These are phyloP conservation scores for Fraxinus quadrangulata DNA, from an alignment of 257 asterid species.

Conservation along the genomic window DNA sequence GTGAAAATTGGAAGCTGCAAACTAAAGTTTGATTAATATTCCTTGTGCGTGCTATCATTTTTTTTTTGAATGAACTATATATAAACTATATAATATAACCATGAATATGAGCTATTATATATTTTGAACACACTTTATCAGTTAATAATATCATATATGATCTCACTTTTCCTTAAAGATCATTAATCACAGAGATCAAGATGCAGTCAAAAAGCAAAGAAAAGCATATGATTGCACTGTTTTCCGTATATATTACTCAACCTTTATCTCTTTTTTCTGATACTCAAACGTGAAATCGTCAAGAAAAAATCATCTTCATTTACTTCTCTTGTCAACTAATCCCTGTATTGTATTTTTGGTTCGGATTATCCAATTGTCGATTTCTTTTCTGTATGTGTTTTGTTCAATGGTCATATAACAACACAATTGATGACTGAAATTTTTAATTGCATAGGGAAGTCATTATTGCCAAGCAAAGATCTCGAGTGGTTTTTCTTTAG, in stretches of 20 bases:
- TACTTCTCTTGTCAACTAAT: background rate
- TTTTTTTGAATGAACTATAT: constrained; percentile 5
- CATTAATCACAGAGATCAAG: constrained; percentile 41
- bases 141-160: constrained; percentile 25
- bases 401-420: background rate
- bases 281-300: background rate
- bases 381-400: background rate
- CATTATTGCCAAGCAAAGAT: constrained; percentile 94
- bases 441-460: constrained; percentile 56
- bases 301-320: constrained; percentile 6
- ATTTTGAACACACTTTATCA: constrained; percentile 28
- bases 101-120: constrained; percentile 7
- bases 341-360: background rate
- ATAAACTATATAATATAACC: background rate
- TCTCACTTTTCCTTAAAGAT: constrained; percentile 7
- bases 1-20: background rate
- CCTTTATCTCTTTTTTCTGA: constrained; percentile 31
- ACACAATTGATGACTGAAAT: background rate
- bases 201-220: constrained; percentile 48
- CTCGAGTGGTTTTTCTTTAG: constrained; percentile 97
- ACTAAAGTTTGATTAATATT: background rate
- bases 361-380: background rate
- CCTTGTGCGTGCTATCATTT: background rate
- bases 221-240: constrained; percentile 42
- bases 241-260: constrained; percentile 27